Percentiles rank a stretch among this genome's conserved stretches.
Evolutionary conservation across 2,329 filamentous ascomycete genomes (phyloP).

Genomic region (Arthroderma sp.): DNA sequence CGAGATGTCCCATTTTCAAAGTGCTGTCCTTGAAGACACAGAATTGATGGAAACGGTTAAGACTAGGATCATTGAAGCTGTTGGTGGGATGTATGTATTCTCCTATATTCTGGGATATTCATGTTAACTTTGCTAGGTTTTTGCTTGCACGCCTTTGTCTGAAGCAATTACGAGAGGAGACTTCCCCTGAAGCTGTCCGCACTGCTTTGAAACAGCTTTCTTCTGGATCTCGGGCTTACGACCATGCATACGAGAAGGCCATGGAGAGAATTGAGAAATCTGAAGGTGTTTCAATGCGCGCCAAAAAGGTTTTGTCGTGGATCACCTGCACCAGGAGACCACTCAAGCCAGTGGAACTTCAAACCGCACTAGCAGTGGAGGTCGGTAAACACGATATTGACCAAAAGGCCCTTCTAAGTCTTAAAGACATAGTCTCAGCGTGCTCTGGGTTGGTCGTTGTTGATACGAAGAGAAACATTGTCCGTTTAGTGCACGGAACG

Average conservation of each 20-base stretch:
- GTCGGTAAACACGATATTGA: slow-evolving; percentile 18
- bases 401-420: slow-evolving; percentile 17
- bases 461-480: slow-evolving; percentile 12
- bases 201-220: background rate
- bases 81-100: background rate
- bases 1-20: too few relatives aligned
- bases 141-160: background rate
- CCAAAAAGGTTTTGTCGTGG: slow-evolving; percentile 9
- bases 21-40: too few relatives aligned
- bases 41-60: too few relatives aligned
- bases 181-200: background rate
- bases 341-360: slow-evolving; percentile 20
- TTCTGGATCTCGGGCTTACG: slow-evolving; percentile 28
- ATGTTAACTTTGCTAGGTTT: too few relatives aligned
- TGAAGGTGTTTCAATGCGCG: background rate
- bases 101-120: too few relatives aligned
- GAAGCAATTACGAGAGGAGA: background rate
- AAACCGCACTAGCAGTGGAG: slow-evolving; percentile 23
- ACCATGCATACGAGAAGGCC: slow-evolving; percentile 18
- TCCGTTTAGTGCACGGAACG: slow-evolving; percentile 34
- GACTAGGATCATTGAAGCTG: too few relatives aligned
- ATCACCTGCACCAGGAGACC: slow-evolving; percentile 16
- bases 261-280: background rate
- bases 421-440: slow-evolving; percentile 13
- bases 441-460: slow-evolving; percentile 18